Conservation (phyloP, 163 green algal species). For the Chlamydomonas reinhardtii region DNA sequence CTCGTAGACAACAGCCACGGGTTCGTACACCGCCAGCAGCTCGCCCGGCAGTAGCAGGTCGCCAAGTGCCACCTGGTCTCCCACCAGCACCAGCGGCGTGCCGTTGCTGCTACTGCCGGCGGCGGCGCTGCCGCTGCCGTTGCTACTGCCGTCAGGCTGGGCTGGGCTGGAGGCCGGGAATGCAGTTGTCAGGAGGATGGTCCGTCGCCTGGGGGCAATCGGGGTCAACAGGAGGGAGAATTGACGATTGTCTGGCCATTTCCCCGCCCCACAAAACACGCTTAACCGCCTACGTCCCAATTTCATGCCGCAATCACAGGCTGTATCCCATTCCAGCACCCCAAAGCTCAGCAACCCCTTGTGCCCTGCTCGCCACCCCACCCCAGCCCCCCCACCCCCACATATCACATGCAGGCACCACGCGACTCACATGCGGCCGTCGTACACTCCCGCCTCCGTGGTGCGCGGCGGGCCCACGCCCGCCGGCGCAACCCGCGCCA, state of each 20-base stretch:
- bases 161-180: not conserved
- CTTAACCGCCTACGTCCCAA: no score
- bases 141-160: not conserved
- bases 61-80: not conserved
- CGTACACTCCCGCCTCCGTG: not conserved
- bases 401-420: no score
- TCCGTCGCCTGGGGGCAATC: not conserved
- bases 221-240: no score
- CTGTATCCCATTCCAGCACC: no score
- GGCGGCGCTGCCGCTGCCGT: not conserved
- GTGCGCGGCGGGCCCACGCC: not conserved
- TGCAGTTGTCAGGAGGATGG: not conserved
- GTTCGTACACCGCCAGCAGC: slow-evolving; percentile 13
- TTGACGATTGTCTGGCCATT: no score
- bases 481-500: slow-evolving; percentile 23
- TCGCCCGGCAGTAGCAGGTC: slow-evolving; percentile 36
- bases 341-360: no score
- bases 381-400: no score
- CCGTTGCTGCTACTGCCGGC: not conserved
- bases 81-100: not conserved
- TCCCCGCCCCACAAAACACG: no score
- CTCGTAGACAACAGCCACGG: not conserved
- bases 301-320: no score
- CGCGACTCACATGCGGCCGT: slow-evolving; percentile 11
- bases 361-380: not conserved